A percentile compares a stretch with the other conserved stretches of the same genome.
Evolutionary conservation across 768 basidiomycete genomes (phyloP).

Genomic region (Mycena metata): DNA sequence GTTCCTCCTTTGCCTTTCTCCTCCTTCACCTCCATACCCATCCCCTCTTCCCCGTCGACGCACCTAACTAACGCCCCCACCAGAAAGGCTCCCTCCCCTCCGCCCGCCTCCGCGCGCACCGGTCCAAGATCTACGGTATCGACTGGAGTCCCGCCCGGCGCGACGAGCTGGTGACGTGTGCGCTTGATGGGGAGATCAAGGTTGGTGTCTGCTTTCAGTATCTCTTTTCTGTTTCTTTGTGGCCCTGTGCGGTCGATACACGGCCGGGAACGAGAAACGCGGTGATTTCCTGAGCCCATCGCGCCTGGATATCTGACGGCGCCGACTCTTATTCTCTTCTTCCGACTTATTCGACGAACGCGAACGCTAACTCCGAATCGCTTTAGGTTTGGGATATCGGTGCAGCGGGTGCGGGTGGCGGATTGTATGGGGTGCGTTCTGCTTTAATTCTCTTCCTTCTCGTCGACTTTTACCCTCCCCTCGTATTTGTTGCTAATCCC

Average conservation of each 20-base stretch:
- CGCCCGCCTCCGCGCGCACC: constrained; percentile 81
- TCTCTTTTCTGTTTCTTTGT: neutral
- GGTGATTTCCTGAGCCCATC: too few species aligned
- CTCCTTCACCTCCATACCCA: neutral
- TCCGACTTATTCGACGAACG: too few species aligned
- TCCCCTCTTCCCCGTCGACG: neutral
- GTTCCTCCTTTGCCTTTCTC: too few species aligned
- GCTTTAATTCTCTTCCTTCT: neutral
- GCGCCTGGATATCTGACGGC: too few species aligned
- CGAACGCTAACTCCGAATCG: neutral
- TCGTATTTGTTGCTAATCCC: neutral
- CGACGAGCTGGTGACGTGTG: constrained; percentile 94
- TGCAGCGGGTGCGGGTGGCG: neutral
- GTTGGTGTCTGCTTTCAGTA: constrained; percentile 66
- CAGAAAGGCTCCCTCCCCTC: constrained; percentile 93
- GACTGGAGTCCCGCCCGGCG: constrained; percentile 88
- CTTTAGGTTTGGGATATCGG: constrained; percentile 29
- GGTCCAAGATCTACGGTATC: constrained; percentile 96
- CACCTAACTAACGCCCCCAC: neutral
- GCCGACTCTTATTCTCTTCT: neutral
- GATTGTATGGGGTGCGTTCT: constrained; percentile 11
- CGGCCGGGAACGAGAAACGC: too few species aligned
- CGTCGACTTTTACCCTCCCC: too few species aligned
- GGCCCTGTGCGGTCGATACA: too few species aligned
- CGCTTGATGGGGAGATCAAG: constrained; percentile 94